Conservation (phyloP, 371 early-diverging fungal genomes). For the Rhizopus sp. region DNA sequence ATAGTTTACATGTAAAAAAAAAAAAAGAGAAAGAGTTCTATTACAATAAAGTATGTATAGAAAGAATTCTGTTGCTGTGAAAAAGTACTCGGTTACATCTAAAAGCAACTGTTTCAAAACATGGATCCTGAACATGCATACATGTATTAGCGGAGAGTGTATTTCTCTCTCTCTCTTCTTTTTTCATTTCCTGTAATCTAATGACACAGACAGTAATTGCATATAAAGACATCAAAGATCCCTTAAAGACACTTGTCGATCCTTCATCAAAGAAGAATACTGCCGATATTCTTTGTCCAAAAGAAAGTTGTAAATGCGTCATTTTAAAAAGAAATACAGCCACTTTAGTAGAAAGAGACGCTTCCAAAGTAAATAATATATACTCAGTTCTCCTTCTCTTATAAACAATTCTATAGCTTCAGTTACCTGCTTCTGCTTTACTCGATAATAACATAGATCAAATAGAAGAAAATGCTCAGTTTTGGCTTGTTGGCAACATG, state of each 20-base stretch:
- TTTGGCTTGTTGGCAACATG: conserved; percentile 66
- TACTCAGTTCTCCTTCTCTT: neutral
- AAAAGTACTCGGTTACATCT: too few relatives aligned
- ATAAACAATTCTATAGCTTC: conserved; percentile 17
- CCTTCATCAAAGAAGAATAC: conserved; percentile 26
- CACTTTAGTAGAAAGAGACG: conserved; percentile 40
- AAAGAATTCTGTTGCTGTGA: too few relatives aligned
- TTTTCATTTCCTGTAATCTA: neutral
- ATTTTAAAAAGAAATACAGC: conserved; percentile 42
- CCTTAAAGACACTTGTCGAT: conserved; percentile 28
- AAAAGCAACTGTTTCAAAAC: too few relatives aligned
- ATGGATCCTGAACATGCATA: too few relatives aligned
- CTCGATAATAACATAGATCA: conserved; percentile 19
- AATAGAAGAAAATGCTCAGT: conserved; percentile 29
- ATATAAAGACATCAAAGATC: conserved; percentile 27
- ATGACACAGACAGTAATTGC: conserved; percentile 15
- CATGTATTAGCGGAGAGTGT: neutral
- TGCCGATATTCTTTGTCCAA: conserved; percentile 45
- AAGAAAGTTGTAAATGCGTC: conserved; percentile 38
- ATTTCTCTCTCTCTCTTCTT: conserved; percentile 1
- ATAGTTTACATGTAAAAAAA: too few relatives aligned
- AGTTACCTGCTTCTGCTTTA: conserved; percentile 28
- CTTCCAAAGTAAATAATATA: conserved; percentile 31
- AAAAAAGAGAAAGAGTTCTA: too few relatives aligned
- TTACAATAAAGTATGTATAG: too few relatives aligned